Evolutionary conservation across 495 filamentous ascomycete species (phyloP), one percentile per base, ranked within the genome.

Genomic region (Penicillium crystallinum): DNA sequence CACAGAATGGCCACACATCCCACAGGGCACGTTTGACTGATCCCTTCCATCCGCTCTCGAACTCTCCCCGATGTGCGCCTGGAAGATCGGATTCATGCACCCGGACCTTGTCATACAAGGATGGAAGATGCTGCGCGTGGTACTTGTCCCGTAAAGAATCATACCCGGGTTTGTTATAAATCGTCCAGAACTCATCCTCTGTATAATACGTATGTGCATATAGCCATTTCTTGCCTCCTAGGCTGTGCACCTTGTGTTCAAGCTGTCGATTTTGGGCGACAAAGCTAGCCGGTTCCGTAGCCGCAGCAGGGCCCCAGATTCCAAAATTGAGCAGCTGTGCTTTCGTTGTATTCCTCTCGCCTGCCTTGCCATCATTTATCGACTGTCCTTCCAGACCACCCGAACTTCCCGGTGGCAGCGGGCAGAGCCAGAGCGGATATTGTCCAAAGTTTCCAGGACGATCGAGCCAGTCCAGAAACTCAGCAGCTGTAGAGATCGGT

Each of bases 151-250:
- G 67, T 54, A 82, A 46, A 9, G 17, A 52, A 31, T 80, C 71
- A 42, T 83, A 81, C 65, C 67, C 69, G 8, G 63, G 37, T 21
- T 65, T 59, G 45, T 82, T 70, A 45, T 81, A 81, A 21, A 78
- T 72, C 2, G 46, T 36, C 79, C 79, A 82, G 65, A 85, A 83
- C 46, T 81, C 78, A 0, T 72, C 55, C 53, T 82, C 74, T 6
- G 63, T 65, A 46, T 78, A 80, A 61, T 78, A 83, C 1, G 77
- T 72, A 38, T 79, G 74, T 25, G 81, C 77, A 59, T 82, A 83
- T 6, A 83, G 66, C 75, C 78, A 81, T 54, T 81, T 82, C 68
- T 76, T 76, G 7, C 89, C 88, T 14, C 83, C 81, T 2, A 91
- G 73, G 48, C 80, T 79, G 11, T 68, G 71, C 8, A 91, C 73